Evolutionary conservation across 352 stramenopile genomes (phyloP), one percentile per base, ranked within the genome.

Genomic region (Phytopythium chamaehyphon): DNA sequence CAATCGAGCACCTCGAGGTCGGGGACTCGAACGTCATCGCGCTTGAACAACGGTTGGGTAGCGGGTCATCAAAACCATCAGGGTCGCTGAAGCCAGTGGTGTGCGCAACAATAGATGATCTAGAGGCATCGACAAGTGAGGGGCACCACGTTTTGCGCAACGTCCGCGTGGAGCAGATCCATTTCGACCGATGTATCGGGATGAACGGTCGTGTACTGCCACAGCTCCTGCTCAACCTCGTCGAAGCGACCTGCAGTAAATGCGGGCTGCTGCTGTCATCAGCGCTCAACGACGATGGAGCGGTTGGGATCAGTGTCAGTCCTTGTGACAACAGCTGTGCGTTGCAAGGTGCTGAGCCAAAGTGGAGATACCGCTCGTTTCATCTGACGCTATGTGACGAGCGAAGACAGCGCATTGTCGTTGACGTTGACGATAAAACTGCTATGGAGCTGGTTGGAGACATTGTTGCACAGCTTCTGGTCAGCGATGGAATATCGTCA

Each of bases 311-410:
- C 8, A 18, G 45, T 7, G 21, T 52, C 18, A 11, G 12, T 16
- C 18, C 18, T 21, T 90, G 78, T 38, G 31, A 33, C 31, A 79
- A 72, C 43, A 57, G 46, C 11, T 83, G 74, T 44, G 61, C 66
- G 14, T 55, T 46, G 22, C 59, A 54, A 28, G 50, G 46, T 44
- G 54, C 54, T 31, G 59, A 67, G 26, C 52, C 31, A 6, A 42
- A 8, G 7, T 88, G 74, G 72, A 65, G 73, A 10, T 88, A 86
- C 55, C 70, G 72, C n/a, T 48, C 28, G 10, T 54, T 83, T 21
- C 51, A 47, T 18, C 69, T 88, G 35, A 61, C 76, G 47, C 54
- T 86, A 23, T 56, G 61, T 1, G 77, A 86, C 21, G 44, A 36
- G 19, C 43, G 47, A 8, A 61, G 66, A 26, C 59, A 72, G 11